These are phyloP conservation scores for Camillea tinctor DNA, from an alignment of 2,329 filamentous ascomycete genomes.

Conservation along the genomic window DNA sequence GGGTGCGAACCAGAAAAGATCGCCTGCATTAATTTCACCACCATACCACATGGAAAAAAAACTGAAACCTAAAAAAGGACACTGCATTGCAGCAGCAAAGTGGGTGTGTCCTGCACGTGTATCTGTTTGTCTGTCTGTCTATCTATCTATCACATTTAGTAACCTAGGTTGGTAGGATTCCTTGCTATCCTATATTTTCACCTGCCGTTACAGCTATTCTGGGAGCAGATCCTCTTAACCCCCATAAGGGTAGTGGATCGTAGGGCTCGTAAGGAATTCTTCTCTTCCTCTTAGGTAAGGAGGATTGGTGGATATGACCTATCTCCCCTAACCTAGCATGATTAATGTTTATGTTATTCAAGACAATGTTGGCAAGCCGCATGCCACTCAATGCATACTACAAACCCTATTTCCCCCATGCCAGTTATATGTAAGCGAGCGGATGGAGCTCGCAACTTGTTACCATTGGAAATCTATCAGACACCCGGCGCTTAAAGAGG, in stretches of 20 bases:
- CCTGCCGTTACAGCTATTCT: not conserved
- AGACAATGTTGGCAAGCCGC: not conserved
- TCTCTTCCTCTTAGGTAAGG: not conserved
- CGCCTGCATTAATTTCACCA: not conserved
- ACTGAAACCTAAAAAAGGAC: not conserved
- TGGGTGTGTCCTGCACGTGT: not conserved
- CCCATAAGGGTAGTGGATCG: not conserved
- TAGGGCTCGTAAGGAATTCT: not conserved
- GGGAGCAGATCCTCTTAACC: not conserved
- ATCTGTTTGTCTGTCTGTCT: not conserved
- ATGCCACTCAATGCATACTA: not conserved
- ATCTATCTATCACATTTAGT: not conserved
- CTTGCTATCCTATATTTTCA: not conserved
- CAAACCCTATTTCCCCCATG: not conserved
- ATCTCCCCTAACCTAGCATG: not conserved
- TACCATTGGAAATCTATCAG: not conserved
- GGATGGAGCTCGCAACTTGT: not conserved
- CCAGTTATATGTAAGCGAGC: not conserved
- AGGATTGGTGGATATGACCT: not conserved
- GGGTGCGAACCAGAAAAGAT: not conserved
- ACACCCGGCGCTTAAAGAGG: not conserved
- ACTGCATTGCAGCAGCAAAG: not conserved
- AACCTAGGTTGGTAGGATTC: not conserved
- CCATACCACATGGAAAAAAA: not conserved
- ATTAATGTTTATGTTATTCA: not conserved